Percentiles rank a stretch among this genome's conserved stretches.
phyloP scores from a whole-genome alignment of 2,329 filamentous ascomycete species.

The Raffaelea albimanens region DNA sequence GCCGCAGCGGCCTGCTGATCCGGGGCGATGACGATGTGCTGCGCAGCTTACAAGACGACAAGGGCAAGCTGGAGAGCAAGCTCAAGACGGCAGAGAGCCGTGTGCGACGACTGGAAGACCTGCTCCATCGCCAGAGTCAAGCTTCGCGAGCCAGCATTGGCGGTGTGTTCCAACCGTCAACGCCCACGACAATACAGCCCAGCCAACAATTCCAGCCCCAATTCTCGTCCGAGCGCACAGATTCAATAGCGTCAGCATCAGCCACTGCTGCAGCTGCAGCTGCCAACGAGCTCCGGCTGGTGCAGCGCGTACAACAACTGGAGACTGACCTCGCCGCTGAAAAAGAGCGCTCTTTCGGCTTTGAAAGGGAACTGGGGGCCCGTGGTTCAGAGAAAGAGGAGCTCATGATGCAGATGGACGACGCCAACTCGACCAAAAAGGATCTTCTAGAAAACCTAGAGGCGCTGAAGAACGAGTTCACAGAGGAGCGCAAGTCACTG shows the following conservation, averaged over 20 bases:
- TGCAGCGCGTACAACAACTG: slow-evolving; percentile 48
- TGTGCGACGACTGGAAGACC: slow-evolving; percentile 81
- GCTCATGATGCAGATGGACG: slow-evolving; percentile 63
- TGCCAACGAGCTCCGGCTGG: slow-evolving; percentile 25
- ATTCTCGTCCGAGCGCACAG: slow-evolving; percentile 23
- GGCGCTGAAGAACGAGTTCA: slow-evolving; percentile 79
- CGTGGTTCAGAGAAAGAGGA: slow-evolving; percentile 48
- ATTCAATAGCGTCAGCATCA: too few species aligned
- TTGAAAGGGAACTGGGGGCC: slow-evolving; percentile 61
- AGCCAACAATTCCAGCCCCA: too few species aligned
- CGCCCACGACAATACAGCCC: slow-evolving; percentile 24
- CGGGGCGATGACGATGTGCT: slow-evolving; percentile 81
- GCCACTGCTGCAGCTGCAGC: not conserved
- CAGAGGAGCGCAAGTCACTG: slow-evolving; percentile 72
- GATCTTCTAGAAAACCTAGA: slow-evolving; percentile 94
- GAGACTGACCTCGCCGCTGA: slow-evolving; percentile 72
- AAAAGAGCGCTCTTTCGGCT: slow-evolving; percentile 52
- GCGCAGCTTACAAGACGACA: slow-evolving; percentile 72
- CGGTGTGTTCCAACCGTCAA: slow-evolving; percentile 41
- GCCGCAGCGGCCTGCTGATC: slow-evolving; percentile 75
- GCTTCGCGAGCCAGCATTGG: slow-evolving; percentile 43
- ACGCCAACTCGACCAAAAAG: slow-evolving; percentile 84
- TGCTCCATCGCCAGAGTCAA: slow-evolving; percentile 75
- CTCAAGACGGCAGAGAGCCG: slow-evolving; percentile 80
- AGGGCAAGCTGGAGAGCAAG: slow-evolving; percentile 62